phyloP scores from a whole-genome alignment of 1,284 basidiomycete species.

The Flammula alnicola region DNA sequence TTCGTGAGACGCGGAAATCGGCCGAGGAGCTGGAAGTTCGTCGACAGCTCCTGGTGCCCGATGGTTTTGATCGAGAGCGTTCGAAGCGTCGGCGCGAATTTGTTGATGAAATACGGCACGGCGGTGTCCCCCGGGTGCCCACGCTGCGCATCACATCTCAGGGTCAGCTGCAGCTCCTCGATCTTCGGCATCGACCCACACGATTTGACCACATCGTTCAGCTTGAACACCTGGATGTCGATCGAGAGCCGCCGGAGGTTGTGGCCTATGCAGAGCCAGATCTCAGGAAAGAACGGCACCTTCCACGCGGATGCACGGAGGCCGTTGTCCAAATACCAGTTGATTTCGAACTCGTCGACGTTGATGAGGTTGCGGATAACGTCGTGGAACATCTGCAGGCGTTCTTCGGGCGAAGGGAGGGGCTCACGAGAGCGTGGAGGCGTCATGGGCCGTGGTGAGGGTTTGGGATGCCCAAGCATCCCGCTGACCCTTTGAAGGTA shows the following conservation, averaged over 20 bases:
- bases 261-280: conserved; percentile 22
- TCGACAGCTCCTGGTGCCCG: conserved; percentile 24
- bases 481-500: conserved; percentile 22
- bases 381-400: conserved; percentile 19
- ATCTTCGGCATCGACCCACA: conserved; percentile 17
- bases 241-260: conserved; percentile 22
- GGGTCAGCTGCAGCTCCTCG: conserved; percentile 21
- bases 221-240: conserved; percentile 25
- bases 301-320: conserved; percentile 20
- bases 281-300: conserved; percentile 23
- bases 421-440: conserved; percentile 2
- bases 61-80: conserved; percentile 25
- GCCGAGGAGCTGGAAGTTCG: conserved; percentile 21
- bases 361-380: conserved; percentile 17
- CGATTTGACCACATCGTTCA: conserved; percentile 20
- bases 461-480: conserved; percentile 14
- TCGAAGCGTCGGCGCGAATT: conserved; percentile 19
- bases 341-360: conserved; percentile 25
- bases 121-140: conserved; percentile 14
- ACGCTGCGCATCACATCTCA: conserved; percentile 17
- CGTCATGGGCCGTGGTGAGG: conserved; percentile 8
- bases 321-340: conserved; percentile 27
- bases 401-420: conserved; percentile 13
- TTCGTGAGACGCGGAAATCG: conserved; percentile 19
- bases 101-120: conserved; percentile 26